phyloP scores from a whole-genome alignment of 1,139 yeast genomes.

The Debaryomyces nepalensis region DNA sequence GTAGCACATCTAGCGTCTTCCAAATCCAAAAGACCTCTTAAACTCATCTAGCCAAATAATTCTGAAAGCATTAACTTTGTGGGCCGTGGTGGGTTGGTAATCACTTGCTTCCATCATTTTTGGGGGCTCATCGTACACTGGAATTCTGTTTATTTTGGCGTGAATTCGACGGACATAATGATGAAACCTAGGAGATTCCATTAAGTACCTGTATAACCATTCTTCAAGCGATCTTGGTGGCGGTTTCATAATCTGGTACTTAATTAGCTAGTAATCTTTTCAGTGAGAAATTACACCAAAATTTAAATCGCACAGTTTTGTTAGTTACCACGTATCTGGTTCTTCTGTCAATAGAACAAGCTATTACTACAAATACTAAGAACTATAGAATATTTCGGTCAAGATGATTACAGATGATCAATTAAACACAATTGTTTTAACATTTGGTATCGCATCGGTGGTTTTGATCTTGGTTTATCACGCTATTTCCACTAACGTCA shows the following conservation, averaged over 20 bases:
- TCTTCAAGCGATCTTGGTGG: conserved; percentile 52
- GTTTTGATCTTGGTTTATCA: conserved; percentile 75
- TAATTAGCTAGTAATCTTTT: not conserved
- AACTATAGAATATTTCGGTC: not conserved
- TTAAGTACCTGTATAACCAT: conserved; percentile 49
- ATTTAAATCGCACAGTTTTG: conserved; percentile 11
- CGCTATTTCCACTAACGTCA: conserved; percentile 50
- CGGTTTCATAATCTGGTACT: conserved; percentile 14
- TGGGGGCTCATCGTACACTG: conserved; percentile 25
- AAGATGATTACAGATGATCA: conserved; percentile 82
- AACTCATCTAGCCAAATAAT: conserved; percentile 68
- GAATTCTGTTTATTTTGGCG: conserved; percentile 67
- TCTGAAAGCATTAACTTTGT: conserved; percentile 65
- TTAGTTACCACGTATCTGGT: conserved; percentile 8
- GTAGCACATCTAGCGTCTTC: conserved; percentile 24
- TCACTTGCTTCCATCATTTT: conserved; percentile 25
- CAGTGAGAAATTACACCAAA: conserved; percentile 1
- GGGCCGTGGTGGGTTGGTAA: conserved; percentile 55
- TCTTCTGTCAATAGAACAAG: conserved; percentile 2
- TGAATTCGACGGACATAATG: conserved; percentile 68
- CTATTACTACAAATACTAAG: not conserved
- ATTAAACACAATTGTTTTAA: conserved; percentile 71
- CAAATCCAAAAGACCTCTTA: conserved; percentile 54
- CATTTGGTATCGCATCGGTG: conserved; percentile 77
- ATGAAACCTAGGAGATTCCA: conserved; percentile 68